A percentile compares a stretch with the other conserved stretches of the same genome.
Conservation (phyloP, 805 yeast genomes). For the Yarrowia sp. region DNA sequence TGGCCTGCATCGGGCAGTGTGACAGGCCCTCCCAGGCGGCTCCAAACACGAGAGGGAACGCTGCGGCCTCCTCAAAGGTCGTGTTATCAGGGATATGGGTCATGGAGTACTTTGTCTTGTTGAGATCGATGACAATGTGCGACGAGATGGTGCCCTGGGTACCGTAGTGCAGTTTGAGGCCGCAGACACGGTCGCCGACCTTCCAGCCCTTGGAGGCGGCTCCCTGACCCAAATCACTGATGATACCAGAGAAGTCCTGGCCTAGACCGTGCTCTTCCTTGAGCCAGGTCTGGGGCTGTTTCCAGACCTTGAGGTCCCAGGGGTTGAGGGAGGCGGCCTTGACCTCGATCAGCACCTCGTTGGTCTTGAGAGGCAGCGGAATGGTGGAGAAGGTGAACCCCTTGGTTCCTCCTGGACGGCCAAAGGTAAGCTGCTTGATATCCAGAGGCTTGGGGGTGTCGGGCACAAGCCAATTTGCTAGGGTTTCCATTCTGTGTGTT, state of each 20-base stretch:
- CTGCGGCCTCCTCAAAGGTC: conserved; percentile 64
- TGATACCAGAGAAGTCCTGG: conserved; percentile 69
- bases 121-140: conserved; percentile 62
- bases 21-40: conserved; percentile 62
- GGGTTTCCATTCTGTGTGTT: conserved; percentile 21
- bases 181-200: conserved; percentile 72
- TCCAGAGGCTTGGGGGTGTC: conserved; percentile 39
- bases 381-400: conserved; percentile 61
- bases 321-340: conserved; percentile 69
- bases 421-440: conserved; percentile 43
- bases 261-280: conserved; percentile 70
- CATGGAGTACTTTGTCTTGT: conserved; percentile 48
- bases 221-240: conserved; percentile 63
- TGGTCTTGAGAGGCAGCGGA: conserved; percentile 57
- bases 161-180: conserved; percentile 59
- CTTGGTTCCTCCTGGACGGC: conserved; percentile 41
- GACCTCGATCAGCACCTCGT: conserved; percentile 64
- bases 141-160: conserved; percentile 67
- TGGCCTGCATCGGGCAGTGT: conserved; percentile 52
- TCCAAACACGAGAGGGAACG: conserved; percentile 67
- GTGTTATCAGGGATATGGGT: conserved; percentile 58
- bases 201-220: conserved; percentile 49
- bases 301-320: conserved; percentile 65
- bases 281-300: conserved; percentile 54
- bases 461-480: conserved; percentile 28